Conservation (phyloP, 2,329 filamentous ascomycete genomes). For the Phaeosphaeria sp. region DNA sequence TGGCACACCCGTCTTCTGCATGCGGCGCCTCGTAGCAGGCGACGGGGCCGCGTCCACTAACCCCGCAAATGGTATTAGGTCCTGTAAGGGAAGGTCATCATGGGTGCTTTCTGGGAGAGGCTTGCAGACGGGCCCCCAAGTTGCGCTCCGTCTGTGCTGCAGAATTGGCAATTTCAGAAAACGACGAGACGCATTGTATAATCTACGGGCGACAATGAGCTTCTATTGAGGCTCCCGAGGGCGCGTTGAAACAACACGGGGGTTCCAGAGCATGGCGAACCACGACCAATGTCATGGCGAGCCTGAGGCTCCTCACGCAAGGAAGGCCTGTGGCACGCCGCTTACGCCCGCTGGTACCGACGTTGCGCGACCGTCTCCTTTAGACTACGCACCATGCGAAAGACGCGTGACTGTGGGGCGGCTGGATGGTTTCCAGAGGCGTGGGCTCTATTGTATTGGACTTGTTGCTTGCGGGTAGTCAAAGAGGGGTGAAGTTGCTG, state of each 20-base stretch:
- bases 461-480: not conserved
- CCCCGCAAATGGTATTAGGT: slow-evolving; percentile 39
- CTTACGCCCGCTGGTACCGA: slow-evolving; percentile 37
- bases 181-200: slow-evolving; percentile 21
- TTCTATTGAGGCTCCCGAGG: slow-evolving; percentile 3
- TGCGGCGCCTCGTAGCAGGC: slow-evolving; percentile 33
- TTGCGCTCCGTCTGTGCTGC: slow-evolving; percentile 16
- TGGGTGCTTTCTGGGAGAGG: slow-evolving; percentile 31
- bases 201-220: slow-evolving; percentile 12
- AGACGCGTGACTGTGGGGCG: slow-evolving; percentile 27
- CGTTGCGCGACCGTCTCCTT: slow-evolving; percentile 28
- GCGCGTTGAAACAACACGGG: slow-evolving; percentile 18
- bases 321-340: slow-evolving; percentile 35
- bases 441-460: not conserved
- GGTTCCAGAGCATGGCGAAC: slow-evolving; percentile 18
- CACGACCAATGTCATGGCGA: slow-evolving; percentile 8
- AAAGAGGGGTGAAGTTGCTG: not conserved
- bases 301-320: slow-evolving; percentile 23
- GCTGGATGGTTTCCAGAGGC: slow-evolving; percentile 4
- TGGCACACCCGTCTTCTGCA: slow-evolving; percentile 28
- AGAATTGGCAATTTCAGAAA: slow-evolving; percentile 32
- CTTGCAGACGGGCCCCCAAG: slow-evolving; percentile 13
- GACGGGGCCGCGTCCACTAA: slow-evolving; percentile 24
- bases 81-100: slow-evolving; percentile 38
- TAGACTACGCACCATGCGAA: slow-evolving; percentile 39